Percentiles rank a stretch among this genome's conserved stretches.
Conservation (phyloP, 495 filamentous ascomycete species). For the Trichoderma gamsii region DNA sequence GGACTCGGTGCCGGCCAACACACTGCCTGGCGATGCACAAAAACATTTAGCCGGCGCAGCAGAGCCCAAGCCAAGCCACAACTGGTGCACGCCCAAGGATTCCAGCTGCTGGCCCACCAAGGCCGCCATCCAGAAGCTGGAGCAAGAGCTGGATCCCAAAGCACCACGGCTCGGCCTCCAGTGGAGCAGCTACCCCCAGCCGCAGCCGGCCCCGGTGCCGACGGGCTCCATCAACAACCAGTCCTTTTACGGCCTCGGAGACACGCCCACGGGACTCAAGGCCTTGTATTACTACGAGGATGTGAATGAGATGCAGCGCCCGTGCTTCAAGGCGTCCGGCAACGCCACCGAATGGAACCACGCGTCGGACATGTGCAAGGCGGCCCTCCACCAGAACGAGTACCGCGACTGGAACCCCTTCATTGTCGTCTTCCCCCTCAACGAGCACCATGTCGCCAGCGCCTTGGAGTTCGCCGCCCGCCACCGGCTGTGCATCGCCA, state of each 20-base stretch:
- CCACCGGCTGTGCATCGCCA: slow-evolving; percentile 15
- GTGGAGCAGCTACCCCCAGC: background rate
- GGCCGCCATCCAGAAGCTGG: slow-evolving; percentile 13
- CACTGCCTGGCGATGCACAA: background rate
- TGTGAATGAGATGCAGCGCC: slow-evolving; percentile 15
- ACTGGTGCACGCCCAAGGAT: slow-evolving; percentile 16
- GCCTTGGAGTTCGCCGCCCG: slow-evolving; percentile 13
- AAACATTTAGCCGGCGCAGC: background rate
- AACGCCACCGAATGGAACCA: background rate
- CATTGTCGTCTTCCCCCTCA: slow-evolving; percentile 17
- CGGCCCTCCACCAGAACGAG: slow-evolving; percentile 16
- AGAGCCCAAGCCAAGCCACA: background rate
- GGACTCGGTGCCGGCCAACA: background rate
- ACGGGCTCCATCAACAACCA: slow-evolving; percentile 9
- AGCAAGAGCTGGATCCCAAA: slow-evolving; percentile 10
- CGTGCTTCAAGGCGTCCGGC: slow-evolving; percentile 9
- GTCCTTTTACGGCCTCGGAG: slow-evolving; percentile 15
- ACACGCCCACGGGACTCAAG: background rate
- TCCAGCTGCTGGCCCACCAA: slow-evolving; percentile 16
- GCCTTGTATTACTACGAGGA: slow-evolving; percentile 15
- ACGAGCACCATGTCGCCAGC: slow-evolving; percentile 9
- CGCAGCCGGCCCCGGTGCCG: slow-evolving; percentile 16
- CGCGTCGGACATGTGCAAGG: slow-evolving; percentile 17
- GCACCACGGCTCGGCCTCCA: slow-evolving; percentile 12
- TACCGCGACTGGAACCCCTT: slow-evolving; percentile 16